A percentile compares a stretch with the other conserved stretches of the same genome.
These are phyloP conservation scores for Atractiella rhizophila DNA, from an alignment of 768 basidiomycete genomes.

Conservation along the genomic window DNA sequence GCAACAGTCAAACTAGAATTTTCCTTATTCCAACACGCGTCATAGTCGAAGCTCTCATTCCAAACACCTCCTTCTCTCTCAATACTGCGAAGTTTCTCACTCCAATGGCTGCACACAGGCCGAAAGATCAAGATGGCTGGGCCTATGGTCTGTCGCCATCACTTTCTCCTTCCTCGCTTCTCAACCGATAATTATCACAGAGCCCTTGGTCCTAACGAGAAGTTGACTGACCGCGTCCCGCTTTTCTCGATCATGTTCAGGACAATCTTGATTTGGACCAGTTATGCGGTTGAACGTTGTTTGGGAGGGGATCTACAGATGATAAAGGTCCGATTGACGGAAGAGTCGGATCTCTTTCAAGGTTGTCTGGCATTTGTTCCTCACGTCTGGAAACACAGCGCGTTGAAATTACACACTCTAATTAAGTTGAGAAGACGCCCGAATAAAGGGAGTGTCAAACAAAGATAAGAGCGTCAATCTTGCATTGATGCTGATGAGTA, in stretches of 20 bases:
- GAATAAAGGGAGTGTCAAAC: no score
- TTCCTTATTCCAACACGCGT: no score
- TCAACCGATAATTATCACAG: conserved; percentile 63
- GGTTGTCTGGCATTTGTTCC: no score
- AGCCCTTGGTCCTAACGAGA: conserved; percentile 50
- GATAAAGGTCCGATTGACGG: conserved; percentile 9
- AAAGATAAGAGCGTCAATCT: no score
- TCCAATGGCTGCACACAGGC: neutral
- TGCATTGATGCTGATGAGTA: no score
- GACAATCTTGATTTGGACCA: neutral
- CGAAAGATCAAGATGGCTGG: conserved; percentile 48
- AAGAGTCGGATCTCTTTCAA: no score
- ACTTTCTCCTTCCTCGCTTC: conserved; percentile 3
- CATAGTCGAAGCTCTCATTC: no score
- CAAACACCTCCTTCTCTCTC: conserved; percentile 13
- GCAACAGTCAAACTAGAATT: no score
- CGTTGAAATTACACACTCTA: no score
- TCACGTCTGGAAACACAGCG: no score
- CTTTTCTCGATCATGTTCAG: conserved; percentile 29
- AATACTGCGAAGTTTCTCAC: conserved; percentile 3
- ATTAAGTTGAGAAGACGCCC: no score
- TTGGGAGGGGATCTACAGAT: conserved; percentile 4
- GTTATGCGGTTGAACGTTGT: neutral
- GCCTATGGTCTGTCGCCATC: neutral
- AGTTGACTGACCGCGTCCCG: conserved; percentile 36